These are phyloP conservation scores for Mucor lusitanicus DNA, from an alignment of 371 early-diverging fungal species.

Conservation along the genomic window DNA sequence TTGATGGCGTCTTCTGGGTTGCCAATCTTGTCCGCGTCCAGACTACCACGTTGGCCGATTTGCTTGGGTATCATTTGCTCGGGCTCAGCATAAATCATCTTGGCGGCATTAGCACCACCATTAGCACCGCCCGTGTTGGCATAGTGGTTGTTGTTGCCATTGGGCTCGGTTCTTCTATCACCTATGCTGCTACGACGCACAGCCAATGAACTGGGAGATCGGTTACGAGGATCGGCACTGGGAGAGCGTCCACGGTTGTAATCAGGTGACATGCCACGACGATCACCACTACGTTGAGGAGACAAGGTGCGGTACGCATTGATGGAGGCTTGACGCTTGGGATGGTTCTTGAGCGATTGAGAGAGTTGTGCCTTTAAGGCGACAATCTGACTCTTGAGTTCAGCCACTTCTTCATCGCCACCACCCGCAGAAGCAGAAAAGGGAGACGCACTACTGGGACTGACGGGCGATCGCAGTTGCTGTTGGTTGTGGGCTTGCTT, in stretches of 20 bases:
- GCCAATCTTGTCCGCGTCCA: slow-evolving; percentile 33
- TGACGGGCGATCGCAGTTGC: slow-evolving; percentile 6
- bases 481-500: slow-evolving; percentile 35
- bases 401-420: slow-evolving; percentile 44
- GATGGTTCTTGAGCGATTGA: slow-evolving; percentile 39
- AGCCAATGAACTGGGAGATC: slow-evolving; percentile 37
- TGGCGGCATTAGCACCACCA: slow-evolving; percentile 1
- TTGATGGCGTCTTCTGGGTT: slow-evolving; percentile 57
- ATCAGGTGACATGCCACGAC: slow-evolving; percentile 43
- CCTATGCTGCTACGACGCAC: slow-evolving; percentile 40
- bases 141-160: not conserved
- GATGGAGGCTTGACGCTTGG: slow-evolving; percentile 45
- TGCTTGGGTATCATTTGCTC: slow-evolving; percentile 51
- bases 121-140: too few species aligned
- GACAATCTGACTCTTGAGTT: slow-evolving; percentile 54
- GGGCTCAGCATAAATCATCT: slow-evolving; percentile 38
- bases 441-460: slow-evolving; percentile 19
- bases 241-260: slow-evolving; percentile 22
- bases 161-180: slow-evolving; percentile 4
- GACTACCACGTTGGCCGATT: slow-evolving; percentile 35
- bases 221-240: slow-evolving; percentile 35
- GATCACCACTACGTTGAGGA: slow-evolving; percentile 33
- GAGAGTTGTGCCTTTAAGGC: slow-evolving; percentile 56
- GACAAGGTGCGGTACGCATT: slow-evolving; percentile 41
- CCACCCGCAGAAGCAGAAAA: slow-evolving; percentile 4